phyloP scores from a whole-genome alignment of 768 basidiomycete species.

The Boletus insuetus region DNA sequence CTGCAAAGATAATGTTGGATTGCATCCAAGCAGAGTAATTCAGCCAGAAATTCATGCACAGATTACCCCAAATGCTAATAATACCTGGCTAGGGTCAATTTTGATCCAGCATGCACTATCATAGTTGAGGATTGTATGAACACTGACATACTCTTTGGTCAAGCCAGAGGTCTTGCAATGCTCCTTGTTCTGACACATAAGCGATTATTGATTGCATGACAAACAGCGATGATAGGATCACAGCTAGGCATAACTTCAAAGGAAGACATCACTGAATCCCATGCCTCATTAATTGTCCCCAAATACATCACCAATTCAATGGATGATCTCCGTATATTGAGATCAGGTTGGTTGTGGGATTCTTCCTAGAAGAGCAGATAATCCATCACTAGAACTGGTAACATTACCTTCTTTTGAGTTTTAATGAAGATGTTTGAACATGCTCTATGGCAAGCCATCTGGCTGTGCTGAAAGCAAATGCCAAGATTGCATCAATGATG shows the following conservation, averaged over 20 bases:
- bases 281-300: constrained; percentile 70
- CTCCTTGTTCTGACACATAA: constrained; percentile 90
- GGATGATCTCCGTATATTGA: constrained; percentile 65
- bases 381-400: neutral
- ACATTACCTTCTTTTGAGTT: constrained; percentile 22
- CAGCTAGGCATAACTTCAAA: constrained; percentile 73
- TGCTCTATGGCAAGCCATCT: constrained; percentile 41
- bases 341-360: constrained; percentile 19
- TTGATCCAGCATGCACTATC: no score
- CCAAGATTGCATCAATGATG: constrained; percentile 54
- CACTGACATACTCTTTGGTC: no score
- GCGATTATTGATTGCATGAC: constrained; percentile 6
- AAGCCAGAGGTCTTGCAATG: no score
- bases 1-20: no score
- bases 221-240: neutral
- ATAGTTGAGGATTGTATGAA: no score
- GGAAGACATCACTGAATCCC: constrained; percentile 67
- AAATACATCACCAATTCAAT: constrained; percentile 79
- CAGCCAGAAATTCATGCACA: no score
- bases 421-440: constrained; percentile 22
- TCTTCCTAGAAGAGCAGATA: neutral
- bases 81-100: no score
- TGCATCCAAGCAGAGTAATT: no score
- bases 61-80: no score
- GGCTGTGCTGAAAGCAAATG: constrained; percentile 45